phyloP scores from a whole-genome alignment of 768 basidiomycete genomes.

The Termitomyces sp. region DNA sequence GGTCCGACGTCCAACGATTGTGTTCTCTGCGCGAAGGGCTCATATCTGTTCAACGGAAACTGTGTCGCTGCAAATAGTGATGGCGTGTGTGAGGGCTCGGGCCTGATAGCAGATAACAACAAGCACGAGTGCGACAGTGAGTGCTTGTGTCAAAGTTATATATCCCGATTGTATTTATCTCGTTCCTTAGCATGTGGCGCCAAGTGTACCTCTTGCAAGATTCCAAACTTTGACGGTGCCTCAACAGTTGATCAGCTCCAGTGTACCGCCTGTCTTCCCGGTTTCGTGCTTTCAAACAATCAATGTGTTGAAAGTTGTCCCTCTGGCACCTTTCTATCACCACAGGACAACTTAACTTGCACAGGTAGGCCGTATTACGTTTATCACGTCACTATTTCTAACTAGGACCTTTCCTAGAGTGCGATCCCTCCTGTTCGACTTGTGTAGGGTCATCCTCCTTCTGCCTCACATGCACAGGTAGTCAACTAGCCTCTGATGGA shows the following conservation, averaged over 20 bases:
- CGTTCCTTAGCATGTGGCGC: slow-evolving; percentile 65
- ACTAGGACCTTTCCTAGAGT: slow-evolving; percentile 37
- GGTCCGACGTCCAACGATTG: slow-evolving; percentile 71
- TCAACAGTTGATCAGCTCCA: slow-evolving; percentile 65
- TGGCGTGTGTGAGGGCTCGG: slow-evolving; percentile 73
- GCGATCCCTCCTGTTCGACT: slow-evolving; percentile 66
- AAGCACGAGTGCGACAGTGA: slow-evolving; percentile 83
- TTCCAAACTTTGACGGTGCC: slow-evolving; percentile 61
- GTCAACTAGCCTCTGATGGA: slow-evolving; percentile 65
- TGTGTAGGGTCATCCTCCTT: slow-evolving; percentile 66
- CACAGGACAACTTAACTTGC: slow-evolving; percentile 72
- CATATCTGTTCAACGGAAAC: slow-evolving; percentile 59
- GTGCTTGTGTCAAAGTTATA: slow-evolving; percentile 23
- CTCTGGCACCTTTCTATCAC: slow-evolving; percentile 65
- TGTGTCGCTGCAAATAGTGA: slow-evolving; percentile 65
- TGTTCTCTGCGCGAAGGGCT: slow-evolving; percentile 59
- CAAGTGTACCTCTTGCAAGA: slow-evolving; percentile 75
- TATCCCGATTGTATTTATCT: slow-evolving; percentile 2
- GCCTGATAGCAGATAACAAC: slow-evolving; percentile 73
- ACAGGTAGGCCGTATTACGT: slow-evolving; percentile 33
- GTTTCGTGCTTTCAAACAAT: slow-evolving; percentile 70
- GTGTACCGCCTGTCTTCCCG: slow-evolving; percentile 76
- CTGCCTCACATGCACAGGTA: slow-evolving; percentile 70
- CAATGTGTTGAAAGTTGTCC: slow-evolving; percentile 71
- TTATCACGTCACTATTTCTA: not conserved